Evolutionary conservation across 805 yeast species (phyloP), one percentile per base, ranked within the genome.

Genomic region (Komagataella ulmi): DNA sequence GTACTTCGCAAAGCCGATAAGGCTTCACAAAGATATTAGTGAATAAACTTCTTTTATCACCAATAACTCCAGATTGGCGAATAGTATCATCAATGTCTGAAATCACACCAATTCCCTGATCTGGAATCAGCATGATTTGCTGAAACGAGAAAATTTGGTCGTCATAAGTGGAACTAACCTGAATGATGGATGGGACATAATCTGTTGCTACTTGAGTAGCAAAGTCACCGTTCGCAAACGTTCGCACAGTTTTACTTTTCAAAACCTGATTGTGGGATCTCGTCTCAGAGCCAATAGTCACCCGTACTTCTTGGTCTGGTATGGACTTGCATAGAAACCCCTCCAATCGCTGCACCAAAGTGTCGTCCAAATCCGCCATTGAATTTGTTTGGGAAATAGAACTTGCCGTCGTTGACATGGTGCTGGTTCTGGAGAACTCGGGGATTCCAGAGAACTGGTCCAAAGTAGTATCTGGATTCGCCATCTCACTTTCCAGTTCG

Each of bases 61-160:
- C 91, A 40, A 86, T 74, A 0, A 93, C 91, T 2, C 98, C 98
- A 0, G 99, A 89, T 46, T 79, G 72, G 60, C 93, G 85, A 43
- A 91, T 81, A 0, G 99, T 93, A 62, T 93, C 99, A 63, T 93
- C 99, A 46, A 93, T 83, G 64, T 93, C 99, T 59, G 90, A 82
- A 19, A 93, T 89, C 1, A 93, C 65, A 10, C 86, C 87, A 19
- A 83, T 69, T 0, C 95, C 93, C 0, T 61, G 49, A 0, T 60
- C 58, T 1, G 54, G 54, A 10, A 80, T 70, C 36, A 74, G 58
- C 50, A 70, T 65, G 1, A 75, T 64, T 24, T 76, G 76, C 52
- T 73, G 72, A 50, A 75, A 71, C 2, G 71, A 65, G 51, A 73
- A 68, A 6, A 79, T 68, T 10, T 74, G 65, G 19, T 79, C 76